phyloP scores from a whole-genome alignment of 495 filamentous ascomycete species.

The Aspergillus biplanus region DNA sequence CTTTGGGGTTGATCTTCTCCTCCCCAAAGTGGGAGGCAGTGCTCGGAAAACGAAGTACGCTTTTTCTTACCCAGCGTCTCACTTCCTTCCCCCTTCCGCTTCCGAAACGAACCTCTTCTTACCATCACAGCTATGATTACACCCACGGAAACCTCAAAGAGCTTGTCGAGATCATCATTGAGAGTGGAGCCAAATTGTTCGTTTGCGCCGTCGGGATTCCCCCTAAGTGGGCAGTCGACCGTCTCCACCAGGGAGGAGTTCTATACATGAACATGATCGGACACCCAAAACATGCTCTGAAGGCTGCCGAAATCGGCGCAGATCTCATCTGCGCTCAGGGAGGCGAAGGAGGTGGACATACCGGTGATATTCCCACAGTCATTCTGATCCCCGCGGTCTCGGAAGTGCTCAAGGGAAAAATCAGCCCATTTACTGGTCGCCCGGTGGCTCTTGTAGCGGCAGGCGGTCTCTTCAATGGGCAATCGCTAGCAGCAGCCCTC shows the following conservation, averaged over 20 bases:
- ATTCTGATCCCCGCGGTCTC: conserved; percentile 90
- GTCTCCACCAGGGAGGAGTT: conserved; percentile 81
- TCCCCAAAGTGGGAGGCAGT: conserved; percentile 91
- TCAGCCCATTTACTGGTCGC: conserved; percentile 81
- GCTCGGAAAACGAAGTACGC: conserved; percentile 93
- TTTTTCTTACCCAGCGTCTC: neutral
- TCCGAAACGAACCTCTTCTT: conserved; percentile 23
- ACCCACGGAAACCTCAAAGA: conserved; percentile 97
- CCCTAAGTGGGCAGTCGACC: conserved; percentile 83
- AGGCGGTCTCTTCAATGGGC: conserved; percentile 91
- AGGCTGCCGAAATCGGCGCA: conserved; percentile 83
- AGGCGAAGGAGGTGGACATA: conserved; percentile 90
- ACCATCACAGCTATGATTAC: conserved; percentile 84
- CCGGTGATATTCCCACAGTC: conserved; percentile 87
- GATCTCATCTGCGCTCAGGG: conserved; percentile 94
- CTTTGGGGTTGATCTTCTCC: conserved; percentile 92
- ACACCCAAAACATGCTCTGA: conserved; percentile 96
- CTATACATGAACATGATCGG: conserved; percentile 99
- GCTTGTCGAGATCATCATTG: conserved; percentile 88
- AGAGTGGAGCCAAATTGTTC: conserved; percentile 87
- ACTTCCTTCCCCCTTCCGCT: neutral
- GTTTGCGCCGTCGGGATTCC: conserved; percentile 96
- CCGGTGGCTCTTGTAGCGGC: conserved; percentile 90
- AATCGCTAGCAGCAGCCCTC: conserved; percentile 82
- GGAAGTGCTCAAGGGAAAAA: conserved; percentile 76